phyloP scores from a whole-genome alignment of 768 basidiomycete genomes.

The Tremella yokohamensis region DNA sequence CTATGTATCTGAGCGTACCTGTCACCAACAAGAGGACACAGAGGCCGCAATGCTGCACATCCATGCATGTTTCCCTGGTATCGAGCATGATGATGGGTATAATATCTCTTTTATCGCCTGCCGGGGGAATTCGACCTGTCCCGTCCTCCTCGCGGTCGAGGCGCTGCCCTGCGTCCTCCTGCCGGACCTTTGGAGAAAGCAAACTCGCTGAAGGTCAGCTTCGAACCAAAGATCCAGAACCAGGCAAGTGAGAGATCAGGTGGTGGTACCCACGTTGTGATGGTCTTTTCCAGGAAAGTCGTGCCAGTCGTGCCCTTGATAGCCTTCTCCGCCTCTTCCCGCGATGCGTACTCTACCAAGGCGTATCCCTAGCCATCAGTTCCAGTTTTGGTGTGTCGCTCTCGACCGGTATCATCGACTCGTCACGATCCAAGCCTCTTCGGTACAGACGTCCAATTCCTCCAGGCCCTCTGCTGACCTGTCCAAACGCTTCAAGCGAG shows the following conservation, averaged over 20 bases:
- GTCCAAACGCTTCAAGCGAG: neutral
- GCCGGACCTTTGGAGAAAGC: slow-evolving; percentile 40
- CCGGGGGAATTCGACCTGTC: slow-evolving; percentile 35
- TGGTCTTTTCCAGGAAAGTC: slow-evolving; percentile 73
- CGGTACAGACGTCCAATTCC: too few species aligned
- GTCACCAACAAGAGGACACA: neutral
- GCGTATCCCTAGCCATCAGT: slow-evolving; percentile 74
- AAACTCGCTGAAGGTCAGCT: slow-evolving; percentile 30
- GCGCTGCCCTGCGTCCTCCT: slow-evolving; percentile 21
- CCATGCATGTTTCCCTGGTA: too few species aligned
- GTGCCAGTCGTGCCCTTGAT: slow-evolving; percentile 86
- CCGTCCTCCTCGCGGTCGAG: slow-evolving; percentile 22
- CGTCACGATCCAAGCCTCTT: too few species aligned
- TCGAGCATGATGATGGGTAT: too few species aligned
- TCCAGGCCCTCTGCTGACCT: too few species aligned
- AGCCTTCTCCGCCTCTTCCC: slow-evolving; percentile 87
- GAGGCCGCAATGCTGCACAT: too few species aligned
- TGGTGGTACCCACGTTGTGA: slow-evolving; percentile 58
- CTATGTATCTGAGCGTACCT: neutral
- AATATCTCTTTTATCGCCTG: slow-evolving; percentile 19
- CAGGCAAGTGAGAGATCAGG: too few species aligned
- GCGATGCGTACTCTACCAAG: slow-evolving; percentile 93
- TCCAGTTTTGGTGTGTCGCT: neutral
- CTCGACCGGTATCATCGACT: neutral
- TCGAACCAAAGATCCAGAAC: neutral